A percentile compares a stretch with the other conserved stretches of the same genome.
Conservation (phyloP, 805 yeast genomes). For the Candida ovalis region DNA sequence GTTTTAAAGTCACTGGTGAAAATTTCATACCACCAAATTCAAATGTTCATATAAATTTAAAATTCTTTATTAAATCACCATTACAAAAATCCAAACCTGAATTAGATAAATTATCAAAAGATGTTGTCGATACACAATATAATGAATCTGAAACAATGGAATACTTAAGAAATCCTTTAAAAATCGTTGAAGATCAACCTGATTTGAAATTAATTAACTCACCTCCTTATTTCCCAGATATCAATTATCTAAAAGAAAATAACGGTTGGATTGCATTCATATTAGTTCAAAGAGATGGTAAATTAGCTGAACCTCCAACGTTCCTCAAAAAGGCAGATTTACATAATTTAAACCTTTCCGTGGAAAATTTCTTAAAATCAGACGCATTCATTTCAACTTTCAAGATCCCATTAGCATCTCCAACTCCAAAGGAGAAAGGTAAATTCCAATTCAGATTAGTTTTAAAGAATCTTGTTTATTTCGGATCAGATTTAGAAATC, state of each 20-base stretch:
- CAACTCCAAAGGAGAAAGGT: conserved; percentile 75
- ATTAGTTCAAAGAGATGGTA: conserved; percentile 71
- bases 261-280: conserved; percentile 67
- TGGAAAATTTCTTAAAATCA: conserved; percentile 45
- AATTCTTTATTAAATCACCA: conserved; percentile 73
- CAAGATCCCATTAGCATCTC: conserved; percentile 67
- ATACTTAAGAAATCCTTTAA: conserved; percentile 66
- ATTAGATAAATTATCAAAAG: conserved; percentile 35
- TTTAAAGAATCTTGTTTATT: conserved; percentile 70
- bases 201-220: conserved; percentile 50
- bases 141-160: conserved; percentile 63
- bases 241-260: conserved; percentile 29
- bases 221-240: conserved; percentile 74
- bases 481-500: conserved; percentile 75
- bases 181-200: conserved; percentile 67
- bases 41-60: conserved; percentile 68
- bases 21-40: conserved; percentile 64
- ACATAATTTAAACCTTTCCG: conserved; percentile 50
- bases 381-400: conserved; percentile 62
- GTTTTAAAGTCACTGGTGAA: conserved; percentile 88
- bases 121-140: conserved; percentile 32
- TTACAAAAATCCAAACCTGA: conserved; percentile 56
- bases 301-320: conserved; percentile 67
- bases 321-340: conserved; percentile 48
- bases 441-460: conserved; percentile 63